Base-by-base conservation (phyloP, 2,329 filamentous ascomycete species). In the Xylariaceae sp. region DNA sequence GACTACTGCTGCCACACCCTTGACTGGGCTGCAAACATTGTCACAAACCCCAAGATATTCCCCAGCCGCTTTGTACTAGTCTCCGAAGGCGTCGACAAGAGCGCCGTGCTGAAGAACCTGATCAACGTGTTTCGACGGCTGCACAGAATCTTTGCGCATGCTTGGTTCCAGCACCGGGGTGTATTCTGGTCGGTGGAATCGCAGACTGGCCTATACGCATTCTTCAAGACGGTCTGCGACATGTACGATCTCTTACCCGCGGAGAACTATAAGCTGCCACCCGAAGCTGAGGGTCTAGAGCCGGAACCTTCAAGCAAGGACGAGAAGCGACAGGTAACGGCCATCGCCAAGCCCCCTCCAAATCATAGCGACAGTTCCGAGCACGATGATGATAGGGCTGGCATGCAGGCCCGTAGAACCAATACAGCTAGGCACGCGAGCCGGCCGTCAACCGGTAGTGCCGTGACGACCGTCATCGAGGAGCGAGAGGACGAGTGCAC, bases 1-100 rank as follows among this genome's bases (percentile, higher is more conserved):
- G 94, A 99, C 72, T 99, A 99, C 73, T 96, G 91, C 78, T 97
- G 92, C 68, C 94, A 99, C 68, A 99, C 94, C 0, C 84, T 99
- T 39, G 94, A 99, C 72, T 97, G 92, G 90, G 94, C 94, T 2
- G 91, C 90, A 49, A 96, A 95, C 62, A 88, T 92, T 17, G 85
- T 99, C 49, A 96, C 92, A 2, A 94, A 90, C 61, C 88, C 90
- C 47, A 96, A 96, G 75, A 87, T 94, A 65, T 99, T 99, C 66
- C 92, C 94, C 1, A 95, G 89, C 60, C 82, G 94, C 46, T 81
- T 95, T 56, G 77, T 81, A 45, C 71, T 80, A 9, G 62, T 76
- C 27, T 73, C 69, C 48, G 79, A 80, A 65, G 75, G 73, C 36
- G 78, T 83, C 64, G 82, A 82, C 62, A 81, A 78, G 66, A 77